Percentiles rank a stretch among this genome's conserved stretches.
These are phyloP conservation scores for Colletotrichum cuscutae DNA, from an alignment of 2,329 filamentous ascomycete species.

Conservation along the genomic window DNA sequence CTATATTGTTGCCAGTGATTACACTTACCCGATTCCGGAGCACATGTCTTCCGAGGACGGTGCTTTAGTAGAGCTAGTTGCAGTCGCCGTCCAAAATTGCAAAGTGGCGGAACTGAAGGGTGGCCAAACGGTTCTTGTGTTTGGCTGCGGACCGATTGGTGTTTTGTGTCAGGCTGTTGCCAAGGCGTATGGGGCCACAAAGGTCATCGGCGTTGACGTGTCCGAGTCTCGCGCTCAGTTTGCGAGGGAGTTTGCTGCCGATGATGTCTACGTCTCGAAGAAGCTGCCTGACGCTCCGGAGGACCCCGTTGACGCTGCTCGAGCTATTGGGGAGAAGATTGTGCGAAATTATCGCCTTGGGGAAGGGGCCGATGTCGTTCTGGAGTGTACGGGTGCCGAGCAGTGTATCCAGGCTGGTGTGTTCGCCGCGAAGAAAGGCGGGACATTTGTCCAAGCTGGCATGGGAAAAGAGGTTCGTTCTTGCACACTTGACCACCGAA, in stretches of 20 bases:
- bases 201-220: slow-evolving; percentile 59
- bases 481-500: no score
- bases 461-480: slow-evolving; percentile 54
- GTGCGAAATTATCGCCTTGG: slow-evolving; percentile 49
- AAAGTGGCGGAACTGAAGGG: slow-evolving; percentile 51
- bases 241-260: slow-evolving; percentile 55
- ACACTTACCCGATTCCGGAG: slow-evolving; percentile 56
- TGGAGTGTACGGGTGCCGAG: slow-evolving; percentile 47
- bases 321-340: slow-evolving; percentile 59
- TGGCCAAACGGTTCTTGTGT: slow-evolving; percentile 56
- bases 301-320: slow-evolving; percentile 62
- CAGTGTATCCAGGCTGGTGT: slow-evolving; percentile 59
- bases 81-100: slow-evolving; percentile 60
- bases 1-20: slow-evolving; percentile 58
- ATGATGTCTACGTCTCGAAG: slow-evolving; percentile 53
- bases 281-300: slow-evolving; percentile 49
- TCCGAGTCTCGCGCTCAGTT: slow-evolving; percentile 52
- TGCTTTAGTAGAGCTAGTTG: slow-evolving; percentile 62
- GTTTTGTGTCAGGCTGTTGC: slow-evolving; percentile 57
- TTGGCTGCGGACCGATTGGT: slow-evolving; percentile 62
- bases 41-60: slow-evolving; percentile 60
- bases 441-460: slow-evolving; percentile 61
- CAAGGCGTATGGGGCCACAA: slow-evolving; percentile 55
- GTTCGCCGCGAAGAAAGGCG: slow-evolving; percentile 54
- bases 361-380: slow-evolving; percentile 59